Evolutionary conservation across 73 alveolate genomes (phyloP).

Genomic region (Stentor roeselii): DNA sequence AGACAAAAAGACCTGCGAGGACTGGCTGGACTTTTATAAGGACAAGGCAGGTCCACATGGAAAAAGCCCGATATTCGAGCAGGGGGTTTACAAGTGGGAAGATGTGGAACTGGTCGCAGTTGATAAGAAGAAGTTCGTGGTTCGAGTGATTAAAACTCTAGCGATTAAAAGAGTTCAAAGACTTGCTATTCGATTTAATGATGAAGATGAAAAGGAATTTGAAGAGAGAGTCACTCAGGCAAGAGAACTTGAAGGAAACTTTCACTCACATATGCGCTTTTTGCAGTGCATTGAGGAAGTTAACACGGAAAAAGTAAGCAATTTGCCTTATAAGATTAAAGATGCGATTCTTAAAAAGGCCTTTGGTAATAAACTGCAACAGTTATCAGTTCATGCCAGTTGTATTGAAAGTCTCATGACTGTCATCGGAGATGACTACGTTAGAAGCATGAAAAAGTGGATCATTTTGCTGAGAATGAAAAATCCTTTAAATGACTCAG

Average conservation of each 20-base stretch:
- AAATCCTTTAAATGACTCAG: slow-evolving; percentile 69
- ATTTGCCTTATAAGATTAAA: slow-evolving; percentile 71
- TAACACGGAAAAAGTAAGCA: slow-evolving; percentile 78
- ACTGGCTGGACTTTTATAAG: slow-evolving; percentile 81
- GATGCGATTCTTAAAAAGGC: slow-evolving; percentile 49
- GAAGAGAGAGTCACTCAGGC: slow-evolving; percentile 39
- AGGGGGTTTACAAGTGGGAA: slow-evolving; percentile 84
- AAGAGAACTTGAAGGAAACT: slow-evolving; percentile 62
- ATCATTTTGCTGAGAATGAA: slow-evolving; percentile 84
- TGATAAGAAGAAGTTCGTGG: slow-evolving; percentile 80
- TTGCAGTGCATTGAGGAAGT: slow-evolving; percentile 81
- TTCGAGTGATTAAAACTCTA: slow-evolving; percentile 66
- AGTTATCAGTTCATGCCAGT: slow-evolving; percentile 29
- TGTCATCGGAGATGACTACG: slow-evolving; percentile 78
- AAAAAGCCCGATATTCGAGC: slow-evolving; percentile 83
- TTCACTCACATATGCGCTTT: slow-evolving; percentile 80
- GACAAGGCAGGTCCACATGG: slow-evolving; percentile 88
- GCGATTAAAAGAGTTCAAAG: slow-evolving; percentile 82
- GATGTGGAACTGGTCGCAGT: slow-evolving; percentile 80
- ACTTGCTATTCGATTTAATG: slow-evolving; percentile 75
- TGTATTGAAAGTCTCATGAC: slow-evolving; percentile 67
- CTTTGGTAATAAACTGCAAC: slow-evolving; percentile 32
- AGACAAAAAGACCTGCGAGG: slow-evolving; percentile 73
- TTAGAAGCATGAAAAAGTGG: slow-evolving; percentile 91
- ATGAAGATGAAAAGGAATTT: slow-evolving; percentile 77